These are phyloP conservation scores for Penicillium rolfsii DNA, from an alignment of 2,329 filamentous ascomycete species.

Conservation along the genomic window DNA sequence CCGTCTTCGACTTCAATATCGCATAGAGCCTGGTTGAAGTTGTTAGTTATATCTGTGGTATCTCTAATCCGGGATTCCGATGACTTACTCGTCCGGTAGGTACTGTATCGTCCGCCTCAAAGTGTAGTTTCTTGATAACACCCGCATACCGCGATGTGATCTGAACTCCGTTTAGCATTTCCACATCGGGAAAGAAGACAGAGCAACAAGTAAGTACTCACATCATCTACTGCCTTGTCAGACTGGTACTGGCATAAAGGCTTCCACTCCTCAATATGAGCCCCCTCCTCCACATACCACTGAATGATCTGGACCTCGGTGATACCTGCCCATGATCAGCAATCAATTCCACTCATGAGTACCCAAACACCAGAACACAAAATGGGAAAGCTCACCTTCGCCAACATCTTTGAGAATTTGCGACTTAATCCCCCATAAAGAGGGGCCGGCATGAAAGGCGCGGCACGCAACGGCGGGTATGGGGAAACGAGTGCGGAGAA, in stretches of 20 bases:
- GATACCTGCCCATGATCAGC: constrained; percentile 67
- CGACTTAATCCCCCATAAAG: constrained; percentile 42
- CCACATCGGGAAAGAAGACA: not conserved
- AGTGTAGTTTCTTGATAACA: constrained; percentile 93
- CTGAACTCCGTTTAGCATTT: constrained; percentile 56
- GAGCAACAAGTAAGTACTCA: constrained; percentile 33
- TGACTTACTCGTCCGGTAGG: constrained; percentile 73
- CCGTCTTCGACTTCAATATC: constrained; percentile 91
- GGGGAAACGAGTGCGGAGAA: constrained; percentile 33
- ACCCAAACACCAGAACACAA: not conserved
- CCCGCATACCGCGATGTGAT: constrained; percentile 96
- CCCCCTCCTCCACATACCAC: constrained; percentile 97
- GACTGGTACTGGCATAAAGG: constrained; percentile 98
- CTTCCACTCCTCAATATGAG: constrained; percentile 95
- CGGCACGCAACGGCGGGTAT: constrained; percentile 33
- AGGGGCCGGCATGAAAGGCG: constrained; percentile 40
- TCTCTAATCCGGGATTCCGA: not conserved
- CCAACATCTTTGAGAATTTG: constrained; percentile 50
- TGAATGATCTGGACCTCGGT: constrained; percentile 99
- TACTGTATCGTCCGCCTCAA: constrained; percentile 94
- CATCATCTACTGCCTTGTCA: constrained; percentile 79
- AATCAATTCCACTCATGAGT: constrained; percentile 8
- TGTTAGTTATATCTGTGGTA: not conserved
- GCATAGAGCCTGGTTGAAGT: constrained; percentile 70
- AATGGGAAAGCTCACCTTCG: constrained; percentile 37